Conservation (phyloP, 352 stramenopile genomes). For the Pilasporangium apinafurcum region DNA sequence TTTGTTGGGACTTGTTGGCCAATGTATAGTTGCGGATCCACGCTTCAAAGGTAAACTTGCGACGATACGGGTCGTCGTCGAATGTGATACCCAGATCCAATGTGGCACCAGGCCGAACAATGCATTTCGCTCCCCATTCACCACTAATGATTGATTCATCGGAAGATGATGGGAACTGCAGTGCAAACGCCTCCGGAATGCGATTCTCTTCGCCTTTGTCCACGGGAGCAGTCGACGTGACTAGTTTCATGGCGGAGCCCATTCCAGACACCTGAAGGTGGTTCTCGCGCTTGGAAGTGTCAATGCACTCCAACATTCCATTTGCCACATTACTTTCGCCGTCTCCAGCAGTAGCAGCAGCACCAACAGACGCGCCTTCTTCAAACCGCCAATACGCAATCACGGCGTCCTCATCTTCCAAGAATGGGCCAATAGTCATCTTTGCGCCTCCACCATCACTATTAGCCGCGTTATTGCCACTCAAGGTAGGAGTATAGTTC, state of each 20-base stretch:
- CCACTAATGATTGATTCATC: too few species aligned
- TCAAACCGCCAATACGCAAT: conserved; percentile 86
- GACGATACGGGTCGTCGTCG: conserved; percentile 77
- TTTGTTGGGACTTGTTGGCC: conserved; percentile 17
- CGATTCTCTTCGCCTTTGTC: conserved; percentile 68
- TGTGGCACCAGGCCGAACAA: conserved; percentile 42
- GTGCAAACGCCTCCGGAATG: conserved; percentile 58
- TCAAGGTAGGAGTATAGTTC: not conserved
- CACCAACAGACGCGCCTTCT: conserved; percentile 34
- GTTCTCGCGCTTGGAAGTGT: conserved; percentile 83
- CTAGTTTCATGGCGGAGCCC: conserved; percentile 23
- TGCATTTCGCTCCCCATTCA: conserved; percentile 50
- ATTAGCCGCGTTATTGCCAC: not conserved
- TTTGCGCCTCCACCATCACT: conserved; percentile 12
- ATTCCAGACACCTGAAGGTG: conserved; percentile 48
- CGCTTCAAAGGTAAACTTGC: conserved; percentile 69
- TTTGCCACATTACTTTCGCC: conserved; percentile 5
- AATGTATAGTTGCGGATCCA: conserved; percentile 64
- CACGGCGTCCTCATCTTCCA: conserved; percentile 80
- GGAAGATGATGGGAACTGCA: conserved; percentile 33
- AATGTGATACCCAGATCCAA: conserved; percentile 65
- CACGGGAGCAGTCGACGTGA: conserved; percentile 54
- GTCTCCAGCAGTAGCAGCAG: not conserved
- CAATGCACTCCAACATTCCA: conserved; percentile 40
- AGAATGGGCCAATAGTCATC: conserved; percentile 74